These are phyloP conservation scores for Arachnomyces sp. DNA, from an alignment of 2,329 filamentous ascomycete genomes.

Conservation along the genomic window DNA sequence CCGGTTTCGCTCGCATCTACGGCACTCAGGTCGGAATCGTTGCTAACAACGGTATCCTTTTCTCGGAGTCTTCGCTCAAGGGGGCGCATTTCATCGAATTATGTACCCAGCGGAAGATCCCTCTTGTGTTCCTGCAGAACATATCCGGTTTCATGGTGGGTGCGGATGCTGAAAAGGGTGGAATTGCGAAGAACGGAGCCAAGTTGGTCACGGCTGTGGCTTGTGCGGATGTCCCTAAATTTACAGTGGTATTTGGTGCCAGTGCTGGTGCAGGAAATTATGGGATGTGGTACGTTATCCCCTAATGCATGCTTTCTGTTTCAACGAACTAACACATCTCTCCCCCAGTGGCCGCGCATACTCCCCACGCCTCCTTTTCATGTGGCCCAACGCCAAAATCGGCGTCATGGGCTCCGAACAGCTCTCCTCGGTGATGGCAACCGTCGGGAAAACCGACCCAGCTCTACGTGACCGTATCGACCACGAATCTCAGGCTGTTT, in stretches of 20 bases:
- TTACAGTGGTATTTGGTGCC: constrained; percentile 90
- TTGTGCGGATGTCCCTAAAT: constrained; percentile 89
- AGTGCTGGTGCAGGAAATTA: constrained; percentile 95
- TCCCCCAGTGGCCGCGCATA: constrained; percentile 69
- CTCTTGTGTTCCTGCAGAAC: constrained; percentile 89
- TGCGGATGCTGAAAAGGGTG: constrained; percentile 79
- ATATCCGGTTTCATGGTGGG: constrained; percentile 99
- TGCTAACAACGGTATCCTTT: constrained; percentile 92
- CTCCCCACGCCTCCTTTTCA: constrained; percentile 82
- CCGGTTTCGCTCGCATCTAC: constrained; percentile 83
- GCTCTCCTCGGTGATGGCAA: constrained; percentile 85
- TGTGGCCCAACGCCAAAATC: constrained; percentile 96
- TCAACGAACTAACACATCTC: constrained; percentile 6
- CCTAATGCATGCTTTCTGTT: background rate
- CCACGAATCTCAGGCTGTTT: constrained; percentile 77
- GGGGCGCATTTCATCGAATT: constrained; percentile 96
- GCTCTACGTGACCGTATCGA: constrained; percentile 79
- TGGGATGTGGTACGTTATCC: constrained; percentile 69
- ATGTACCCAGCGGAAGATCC: constrained; percentile 80
- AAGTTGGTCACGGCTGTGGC: constrained; percentile 94
- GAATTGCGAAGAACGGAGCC: constrained; percentile 95
- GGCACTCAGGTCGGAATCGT: constrained; percentile 87
- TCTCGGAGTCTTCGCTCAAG: constrained; percentile 81
- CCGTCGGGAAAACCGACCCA: constrained; percentile 70
- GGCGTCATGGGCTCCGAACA: constrained; percentile 96